A percentile compares a stretch with the other conserved stretches of the same genome.
These are phyloP conservation scores for Rhizophagus clarus DNA, from an alignment of 192 early-diverging fungal species.

Conservation along the genomic window DNA sequence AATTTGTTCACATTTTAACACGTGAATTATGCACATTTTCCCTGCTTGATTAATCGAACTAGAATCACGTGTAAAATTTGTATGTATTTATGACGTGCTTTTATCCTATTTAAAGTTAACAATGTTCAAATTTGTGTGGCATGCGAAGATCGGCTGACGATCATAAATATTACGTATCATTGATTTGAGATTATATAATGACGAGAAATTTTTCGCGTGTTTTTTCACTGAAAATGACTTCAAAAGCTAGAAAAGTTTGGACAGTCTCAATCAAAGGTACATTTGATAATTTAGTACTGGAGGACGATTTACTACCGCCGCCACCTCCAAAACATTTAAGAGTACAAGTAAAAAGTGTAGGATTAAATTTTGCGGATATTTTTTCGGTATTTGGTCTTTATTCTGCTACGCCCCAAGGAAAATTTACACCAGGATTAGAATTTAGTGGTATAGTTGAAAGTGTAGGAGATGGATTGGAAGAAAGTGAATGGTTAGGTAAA, in stretches of 20 bases:
- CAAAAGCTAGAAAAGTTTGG: neutral
- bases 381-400: slow-evolving; percentile 15
- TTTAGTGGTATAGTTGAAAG: slow-evolving; percentile 26
- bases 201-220: neutral
- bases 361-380: slow-evolving; percentile 25
- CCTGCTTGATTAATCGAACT: no score
- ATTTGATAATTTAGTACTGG: slow-evolving; percentile 1
- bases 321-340: slow-evolving; percentile 9
- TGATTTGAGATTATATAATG: no score
- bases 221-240: neutral
- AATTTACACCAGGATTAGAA: slow-evolving; percentile 30
- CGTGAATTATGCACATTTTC: no score
- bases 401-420: slow-evolving; percentile 15
- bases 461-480: slow-evolving; percentile 17
- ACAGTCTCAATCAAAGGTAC: neutral
- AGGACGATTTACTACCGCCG: slow-evolving; percentile 10
- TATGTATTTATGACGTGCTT: no score
- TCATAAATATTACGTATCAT: no score
- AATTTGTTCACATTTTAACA: no score
- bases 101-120: no score
- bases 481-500: slow-evolving; percentile 28
- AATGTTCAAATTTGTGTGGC: no score
- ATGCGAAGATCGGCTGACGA: no score
- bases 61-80: no score
- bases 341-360: neutral